Evolutionary conservation across 1,284 basidiomycete genomes (phyloP), one percentile per base, ranked within the genome.

Genomic region (Rhizoctonia solani): DNA sequence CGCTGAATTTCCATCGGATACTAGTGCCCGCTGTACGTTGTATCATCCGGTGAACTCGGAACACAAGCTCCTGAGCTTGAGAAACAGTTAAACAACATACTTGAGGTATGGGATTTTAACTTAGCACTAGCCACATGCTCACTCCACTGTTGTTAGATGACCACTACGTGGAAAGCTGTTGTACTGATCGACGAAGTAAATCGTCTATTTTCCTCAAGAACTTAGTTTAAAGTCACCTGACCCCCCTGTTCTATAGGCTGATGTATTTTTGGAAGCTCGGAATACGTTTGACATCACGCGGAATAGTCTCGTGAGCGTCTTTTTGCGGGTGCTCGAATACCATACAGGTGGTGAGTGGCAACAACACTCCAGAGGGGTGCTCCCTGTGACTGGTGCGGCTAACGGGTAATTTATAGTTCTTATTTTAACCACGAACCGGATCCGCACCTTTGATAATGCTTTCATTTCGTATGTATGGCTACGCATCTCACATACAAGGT

Each of bases 401-500:
- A 8, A 39, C 37, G 16, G 9, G 8, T 39, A 16, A 39, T 39
- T 41, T 6, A 16, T 8, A 63, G 61, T 86, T 72, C 80, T 88
- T 56, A 87, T 88, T 80, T 78, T 88, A 50, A 87, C 87, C 23
- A 87, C 86, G 21, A 87, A 87, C 73, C 81, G 86, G 41, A 81
- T 87, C 54, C 81, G 82, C 69, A 79, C 82, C 1, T 87, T 87
- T 74, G 86, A 87, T 73, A 83, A 85, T 71, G 86, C 86, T 11
- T 87, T 87, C 81, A 79, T 85, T 27, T 65, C 61, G 55, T 68
- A n/a, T 19, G 53, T 19, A 14, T 32, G 9, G 13, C 1, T 21
- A 8, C 1, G 29, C n/a, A 29, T 34, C 11, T 32, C 41, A 9
- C 11, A 1, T n/a, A 13, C 2, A 32, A 39, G 8, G 5, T 46